Evolutionary conservation across 140 eudicot species (phyloP), one percentile per base, ranked within the genome.

Genomic region (Bidens hawaiensis): DNA sequence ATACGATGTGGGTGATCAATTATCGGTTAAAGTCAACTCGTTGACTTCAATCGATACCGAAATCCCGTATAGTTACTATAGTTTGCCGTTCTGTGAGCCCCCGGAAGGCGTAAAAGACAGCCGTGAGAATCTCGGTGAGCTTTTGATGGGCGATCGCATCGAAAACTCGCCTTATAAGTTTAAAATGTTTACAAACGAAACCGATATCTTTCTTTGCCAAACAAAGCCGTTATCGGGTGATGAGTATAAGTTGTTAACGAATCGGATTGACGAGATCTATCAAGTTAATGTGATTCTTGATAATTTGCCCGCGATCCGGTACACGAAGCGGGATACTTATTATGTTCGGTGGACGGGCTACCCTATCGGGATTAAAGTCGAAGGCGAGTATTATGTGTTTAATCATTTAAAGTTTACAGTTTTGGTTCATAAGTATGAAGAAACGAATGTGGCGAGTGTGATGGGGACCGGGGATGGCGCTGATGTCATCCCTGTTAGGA

Each of bases 21-120:
- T 84, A 16, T 84, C 76, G 19, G 87, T 81, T 16, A 84, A 84
- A 69, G 88, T 82, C 71, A 82, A 82, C 78, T 82, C 88, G 8
- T 70, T 82, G 69, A 77, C 87, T 75, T 81, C 87, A 19, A 73
- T 81, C 4, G 83, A 77, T 47, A 81, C 87, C 11, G 88, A 78
- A 64, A 70, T 82, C 40, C 88, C 88, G 5, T 82, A 60, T 56
- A 82, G 88, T 64, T 82, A 82, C 63, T 82, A 82, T 34, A 78
- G 84, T 36, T 67, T 82, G 46, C 84, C 88, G 60, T 82, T 78
- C 75, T 82, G 88, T 62, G 55, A 31, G 33, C 88, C 88, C 15
- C 79, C 65, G 4, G 88, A 78, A 43, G 88, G 88, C 23, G 76
- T 82, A 4, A 82, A 82, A 62, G 84, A 82, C 27, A 82, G 88